Evolutionary conservation across 306 rosid genomes (phyloP).

Genomic region (Malus sieversii): DNA sequence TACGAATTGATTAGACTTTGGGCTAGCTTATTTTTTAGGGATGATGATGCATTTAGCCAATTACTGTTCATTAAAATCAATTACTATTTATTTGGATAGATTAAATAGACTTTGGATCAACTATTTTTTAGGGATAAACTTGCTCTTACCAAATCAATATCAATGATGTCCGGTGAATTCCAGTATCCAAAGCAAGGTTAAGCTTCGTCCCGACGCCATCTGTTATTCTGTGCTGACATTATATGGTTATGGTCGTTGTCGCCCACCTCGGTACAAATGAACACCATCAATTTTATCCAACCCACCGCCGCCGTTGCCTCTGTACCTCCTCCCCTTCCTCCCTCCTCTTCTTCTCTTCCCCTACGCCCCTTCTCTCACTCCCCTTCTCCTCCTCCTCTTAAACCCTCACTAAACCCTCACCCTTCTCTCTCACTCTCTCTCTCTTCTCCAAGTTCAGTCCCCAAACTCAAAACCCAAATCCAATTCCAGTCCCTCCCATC

Average conservation of each 20-base stretch:
- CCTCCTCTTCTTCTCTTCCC: slow-evolving; percentile 12
- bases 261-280: slow-evolving; percentile 13
- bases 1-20: too few species aligned
- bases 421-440: slow-evolving; percentile 7
- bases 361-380: neutral
- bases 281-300: slow-evolving; percentile 11
- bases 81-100: too few species aligned
- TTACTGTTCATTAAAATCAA: too few species aligned
- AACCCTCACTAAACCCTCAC: slow-evolving; percentile 1
- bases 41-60: too few species aligned
- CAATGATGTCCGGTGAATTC: too few species aligned
- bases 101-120: too few species aligned
- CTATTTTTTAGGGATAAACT: too few species aligned
- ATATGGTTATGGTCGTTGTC: slow-evolving; percentile 9
- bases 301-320: neutral
- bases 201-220: too few species aligned
- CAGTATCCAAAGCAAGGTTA: too few species aligned
- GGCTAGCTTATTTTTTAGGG: too few species aligned
- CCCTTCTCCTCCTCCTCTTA: slow-evolving; percentile 5
- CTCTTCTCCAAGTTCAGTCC: neutral
- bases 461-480: slow-evolving; percentile 6
- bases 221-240: too few species aligned
- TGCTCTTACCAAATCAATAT: too few species aligned
- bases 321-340: neutral
- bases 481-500: slow-evolving; percentile 7